Conservation (phyloP, 371 early-diverging fungal genomes). For the Actinomucor elegans region DNA sequence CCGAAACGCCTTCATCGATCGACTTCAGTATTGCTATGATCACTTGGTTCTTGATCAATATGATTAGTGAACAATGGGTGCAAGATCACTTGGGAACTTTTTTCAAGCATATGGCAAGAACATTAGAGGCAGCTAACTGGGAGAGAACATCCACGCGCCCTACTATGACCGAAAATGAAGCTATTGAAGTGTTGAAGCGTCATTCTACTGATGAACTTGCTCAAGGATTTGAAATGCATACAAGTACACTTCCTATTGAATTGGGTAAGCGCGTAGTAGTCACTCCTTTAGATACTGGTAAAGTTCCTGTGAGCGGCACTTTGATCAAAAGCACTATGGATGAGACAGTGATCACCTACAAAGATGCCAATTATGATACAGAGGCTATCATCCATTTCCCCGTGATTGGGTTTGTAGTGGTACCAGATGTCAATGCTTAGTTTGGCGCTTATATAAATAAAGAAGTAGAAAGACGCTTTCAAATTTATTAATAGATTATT, state of each 20-base stretch:
- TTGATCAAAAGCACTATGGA: conserved; percentile 31
- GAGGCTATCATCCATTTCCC: conserved; percentile 18
- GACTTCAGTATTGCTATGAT: conserved; percentile 16
- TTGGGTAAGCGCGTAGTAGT: conserved; percentile 47
- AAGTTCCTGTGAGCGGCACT: conserved; percentile 40
- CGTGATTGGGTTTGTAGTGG: conserved; percentile 10
- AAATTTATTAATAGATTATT: too few relatives aligned
- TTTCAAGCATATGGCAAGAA: conserved; percentile 32
- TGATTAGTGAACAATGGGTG: conserved; percentile 10
- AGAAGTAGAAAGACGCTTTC: too few relatives aligned
- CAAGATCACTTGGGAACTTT: conserved; percentile 2
- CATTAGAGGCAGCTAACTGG: conserved; percentile 18
- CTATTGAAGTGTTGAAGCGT: conserved; percentile 15
- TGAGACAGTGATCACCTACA: conserved; percentile 35
- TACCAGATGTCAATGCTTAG: too few relatives aligned
- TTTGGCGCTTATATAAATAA: too few relatives aligned
- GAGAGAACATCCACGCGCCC: conserved; percentile 8
- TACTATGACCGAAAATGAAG: conserved; percentile 6
- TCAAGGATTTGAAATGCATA: conserved; percentile 1
- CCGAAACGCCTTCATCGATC: conserved; percentile 1
- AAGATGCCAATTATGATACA: conserved; percentile 8
- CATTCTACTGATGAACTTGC: not conserved
- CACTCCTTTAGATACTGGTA: conserved; percentile 52
- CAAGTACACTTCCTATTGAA: conserved; percentile 18
- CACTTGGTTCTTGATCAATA: not conserved